A percentile compares a stretch with the other conserved stretches of the same genome.
Evolutionary conservation across 2,329 filamentous ascomycete species (phyloP).

Genomic region (Trichoderma sp.): DNA sequence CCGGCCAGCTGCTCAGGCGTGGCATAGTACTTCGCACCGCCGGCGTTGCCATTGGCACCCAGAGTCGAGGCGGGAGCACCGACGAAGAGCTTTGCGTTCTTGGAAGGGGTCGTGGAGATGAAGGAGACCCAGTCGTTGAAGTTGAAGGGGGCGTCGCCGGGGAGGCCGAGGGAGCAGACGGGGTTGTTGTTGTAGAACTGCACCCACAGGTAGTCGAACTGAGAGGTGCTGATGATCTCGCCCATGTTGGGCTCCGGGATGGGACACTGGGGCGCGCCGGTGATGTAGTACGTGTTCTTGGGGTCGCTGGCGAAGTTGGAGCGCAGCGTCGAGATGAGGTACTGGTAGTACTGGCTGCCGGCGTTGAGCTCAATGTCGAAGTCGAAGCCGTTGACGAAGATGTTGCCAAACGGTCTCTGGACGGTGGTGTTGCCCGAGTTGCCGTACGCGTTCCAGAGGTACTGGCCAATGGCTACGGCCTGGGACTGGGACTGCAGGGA

Average conservation of each 20-base stretch:
- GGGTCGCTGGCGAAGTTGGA: constrained; percentile 37
- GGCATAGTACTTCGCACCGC: constrained; percentile 37
- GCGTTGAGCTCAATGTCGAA: constrained; percentile 50
- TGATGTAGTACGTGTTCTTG: constrained; percentile 45
- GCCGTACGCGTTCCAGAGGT: constrained; percentile 48
- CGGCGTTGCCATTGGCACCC: constrained; percentile 31
- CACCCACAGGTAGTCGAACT: constrained; percentile 41
- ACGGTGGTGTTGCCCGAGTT: constrained; percentile 39
- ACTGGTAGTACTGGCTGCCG: constrained; percentile 43
- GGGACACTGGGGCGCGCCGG: constrained; percentile 48
- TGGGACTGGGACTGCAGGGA: constrained; percentile 36
- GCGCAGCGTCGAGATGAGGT: constrained; percentile 38
- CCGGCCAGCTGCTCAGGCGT: constrained; percentile 32
- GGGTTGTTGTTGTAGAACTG: constrained; percentile 53
- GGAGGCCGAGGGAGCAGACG: constrained; percentile 14
- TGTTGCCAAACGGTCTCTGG: constrained; percentile 50
- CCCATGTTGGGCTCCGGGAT: constrained; percentile 25
- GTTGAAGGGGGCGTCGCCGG: constrained; percentile 39
- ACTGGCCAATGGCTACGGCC: constrained; percentile 30
- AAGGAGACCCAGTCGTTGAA: constrained; percentile 40
- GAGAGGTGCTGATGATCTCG: constrained; percentile 4
- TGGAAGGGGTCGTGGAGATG: constrained; percentile 35
- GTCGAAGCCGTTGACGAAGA: constrained; percentile 56
- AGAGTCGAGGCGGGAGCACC: constrained; percentile 39
- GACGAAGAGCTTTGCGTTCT: constrained; percentile 41